phyloP scores from a whole-genome alignment of 768 basidiomycete genomes.

The Mycena haematopus region DNA sequence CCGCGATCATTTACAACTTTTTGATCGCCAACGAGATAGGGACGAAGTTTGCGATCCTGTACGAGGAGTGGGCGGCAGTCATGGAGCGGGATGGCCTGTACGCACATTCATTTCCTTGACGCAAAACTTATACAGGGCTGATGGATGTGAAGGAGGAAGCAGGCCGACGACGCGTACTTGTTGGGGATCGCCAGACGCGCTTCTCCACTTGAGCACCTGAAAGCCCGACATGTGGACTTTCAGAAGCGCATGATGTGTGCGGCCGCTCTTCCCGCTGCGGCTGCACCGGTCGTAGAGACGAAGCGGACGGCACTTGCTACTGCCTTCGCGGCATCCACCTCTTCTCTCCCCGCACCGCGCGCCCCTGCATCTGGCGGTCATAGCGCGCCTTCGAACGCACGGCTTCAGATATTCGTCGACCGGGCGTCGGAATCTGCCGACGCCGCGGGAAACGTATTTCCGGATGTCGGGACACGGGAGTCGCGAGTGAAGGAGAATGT shows the following conservation, averaged over 20 bases:
- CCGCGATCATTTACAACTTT: slow-evolving; percentile 88
- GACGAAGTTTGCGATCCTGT: slow-evolving; percentile 77
- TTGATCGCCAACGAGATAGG: slow-evolving; percentile 92
- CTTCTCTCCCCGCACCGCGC: slow-evolving; percentile 39
- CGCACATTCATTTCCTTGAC: slow-evolving; percentile 30
- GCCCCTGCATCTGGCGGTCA: slow-evolving; percentile 36
- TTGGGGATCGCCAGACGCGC: slow-evolving; percentile 89
- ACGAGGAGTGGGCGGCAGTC: slow-evolving; percentile 90
- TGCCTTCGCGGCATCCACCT: slow-evolving; percentile 45
- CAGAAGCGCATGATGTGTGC: slow-evolving; percentile 87
- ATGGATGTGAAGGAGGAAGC: slow-evolving; percentile 63
- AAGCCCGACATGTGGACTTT: slow-evolving; percentile 82
- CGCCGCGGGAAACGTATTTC: slow-evolving; percentile 58
- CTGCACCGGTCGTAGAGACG: slow-evolving; percentile 40
- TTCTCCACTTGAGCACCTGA: slow-evolving; percentile 79
- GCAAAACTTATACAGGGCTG: slow-evolving; percentile 7
- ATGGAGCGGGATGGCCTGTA: slow-evolving; percentile 86
- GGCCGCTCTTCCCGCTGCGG: slow-evolving; percentile 44
- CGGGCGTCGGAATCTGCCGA: slow-evolving; percentile 56
- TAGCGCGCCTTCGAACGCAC: slow-evolving; percentile 55
- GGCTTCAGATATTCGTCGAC: slow-evolving; percentile 77
- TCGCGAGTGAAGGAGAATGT: slow-evolving; percentile 81
- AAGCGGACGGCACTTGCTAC: slow-evolving; percentile 54
- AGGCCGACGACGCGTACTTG: slow-evolving; percentile 90
- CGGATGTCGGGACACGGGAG: slow-evolving; percentile 79